Base-by-base conservation (phyloP, 768 basidiomycete genomes). In the Dentipellis sp. region DNA sequence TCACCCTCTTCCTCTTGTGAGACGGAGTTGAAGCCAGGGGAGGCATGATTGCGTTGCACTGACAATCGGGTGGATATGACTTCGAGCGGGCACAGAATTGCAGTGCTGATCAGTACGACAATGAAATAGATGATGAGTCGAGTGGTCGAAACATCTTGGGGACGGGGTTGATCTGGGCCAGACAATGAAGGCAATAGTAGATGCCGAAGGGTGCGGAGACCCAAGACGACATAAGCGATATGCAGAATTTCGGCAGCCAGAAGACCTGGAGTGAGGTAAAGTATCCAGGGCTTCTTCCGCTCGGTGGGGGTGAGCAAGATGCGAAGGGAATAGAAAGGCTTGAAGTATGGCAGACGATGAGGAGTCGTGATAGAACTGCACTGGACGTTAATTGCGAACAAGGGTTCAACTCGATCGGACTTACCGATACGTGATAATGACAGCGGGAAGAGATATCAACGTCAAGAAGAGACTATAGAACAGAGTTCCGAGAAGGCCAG, bases 31-130 rank as follows among this genome's bases (percentile, higher is more conserved):
- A 80, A 88, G 55, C 86, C 87, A 5, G 82, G 72, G 14, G 84
- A 82, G 7, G 84, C 81, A 60, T 91, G 89, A 60, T 92, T 93
- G 53, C 91, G 80, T 64, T 93, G 91, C 55, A 93, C 86, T 17
- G 89, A 86, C 5, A 93, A 77, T 50, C 89, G 75, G 12, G 85
- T 87, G 12, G 82, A 69, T 50, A 92, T 85, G 29, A 93, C 89
- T 65, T 93, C 91, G 23, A 93, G 70, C 4, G 91, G 91, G 29
- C 87, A 76, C 11, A 91, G 75, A 55, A 88, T 64, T 12, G 65
- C 62, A 2, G 83, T 82, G 69, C 82, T 81, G 49, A 83, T 59
- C 37, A 78, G 64, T 10, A 83, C 77, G 56, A 88, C 71, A 53
- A 74, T 59, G 19, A 87, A 66, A 64, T 84, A 88, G 35, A 88